Percentiles rank a stretch among this genome's conserved stretches.
phyloP scores from a whole-genome alignment of 306 rosid genomes.

The Comarum palustre region DNA sequence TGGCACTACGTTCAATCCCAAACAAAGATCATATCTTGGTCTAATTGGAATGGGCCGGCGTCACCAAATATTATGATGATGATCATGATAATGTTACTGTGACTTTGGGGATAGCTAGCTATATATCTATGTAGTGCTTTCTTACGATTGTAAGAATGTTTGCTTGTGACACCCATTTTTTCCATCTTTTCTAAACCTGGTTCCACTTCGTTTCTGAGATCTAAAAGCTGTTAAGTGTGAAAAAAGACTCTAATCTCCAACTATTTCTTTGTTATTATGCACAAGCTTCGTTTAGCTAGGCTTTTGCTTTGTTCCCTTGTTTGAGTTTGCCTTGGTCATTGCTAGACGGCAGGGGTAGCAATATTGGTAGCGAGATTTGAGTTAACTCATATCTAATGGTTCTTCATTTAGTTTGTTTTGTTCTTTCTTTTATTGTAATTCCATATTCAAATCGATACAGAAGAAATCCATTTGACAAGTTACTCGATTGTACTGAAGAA shows the following conservation, averaged over 20 bases:
- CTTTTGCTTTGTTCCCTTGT: neutral
- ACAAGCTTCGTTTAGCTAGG: neutral
- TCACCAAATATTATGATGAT: conserved; percentile 29
- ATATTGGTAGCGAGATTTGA: neutral
- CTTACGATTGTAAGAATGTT: conserved; percentile 75
- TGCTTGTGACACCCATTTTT: conserved; percentile 57
- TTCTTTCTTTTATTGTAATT: neutral
- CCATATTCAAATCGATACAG: neutral
- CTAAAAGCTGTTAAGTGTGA: conserved; percentile 4
- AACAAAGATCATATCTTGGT: conserved; percentile 18
- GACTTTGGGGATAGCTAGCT: conserved; percentile 20
- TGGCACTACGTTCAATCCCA: conserved; percentile 2
- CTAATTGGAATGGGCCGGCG: conserved; percentile 33
- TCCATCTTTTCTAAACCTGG: neutral
- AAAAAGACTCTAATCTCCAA: conserved; percentile 1
- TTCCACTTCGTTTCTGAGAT: conserved; percentile 5
- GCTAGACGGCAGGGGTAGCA: neutral
- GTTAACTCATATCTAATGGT: conserved; percentile 2
- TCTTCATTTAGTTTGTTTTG: neutral
- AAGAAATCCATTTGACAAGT: neutral
- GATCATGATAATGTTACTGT: conserved; percentile 13
- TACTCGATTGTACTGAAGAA: neutral
- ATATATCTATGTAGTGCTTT: conserved; percentile 42
- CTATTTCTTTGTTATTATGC: conserved; percentile 5
- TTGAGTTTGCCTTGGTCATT: conserved; percentile 9